Base-by-base conservation (phyloP, 768 basidiomycete genomes). In the Lanmaoa rubissima region DNA sequence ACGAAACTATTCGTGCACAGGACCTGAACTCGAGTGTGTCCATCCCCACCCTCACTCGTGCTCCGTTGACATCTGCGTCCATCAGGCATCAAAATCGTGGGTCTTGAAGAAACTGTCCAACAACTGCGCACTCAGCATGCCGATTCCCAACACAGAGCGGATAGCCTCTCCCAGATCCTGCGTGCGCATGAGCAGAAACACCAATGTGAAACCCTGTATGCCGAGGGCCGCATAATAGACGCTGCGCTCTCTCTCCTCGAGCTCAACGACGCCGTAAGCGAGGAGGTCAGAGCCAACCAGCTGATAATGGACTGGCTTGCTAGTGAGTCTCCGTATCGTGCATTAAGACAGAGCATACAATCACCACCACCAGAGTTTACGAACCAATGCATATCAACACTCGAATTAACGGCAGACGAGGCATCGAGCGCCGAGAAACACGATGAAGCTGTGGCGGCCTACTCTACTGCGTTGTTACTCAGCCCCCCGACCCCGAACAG, bases 191-290 rank as follows among this genome's bases (percentile, higher is more conserved):
- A 59, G 8, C 24, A 59, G 19, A 59, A 45, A 10, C 35, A 54
- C n/a, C 49, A 41, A 0, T 60, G 62, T 2, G 52, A 64, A 36
- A 3, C 19, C 1, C 21, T 60, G 21, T 64, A 32, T 46, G 11
- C 42, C 0, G 19, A 51, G 3, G 55, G 53, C 16, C 42, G 17
- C 12, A 39, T 57, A 14, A 2, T 14, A 3, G 52, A 54, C 19
- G 62, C 54, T 4, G 49, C 46, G 1, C 3, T 17, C 3, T 45
- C 11, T 36, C 21, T 62, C n/a, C 21, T 45, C 5, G 24, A 51
- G 10, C 44, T 55, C 3, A 1, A 5, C 2, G n/a, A 19, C 17
- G n/a, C 35, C 6, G 1, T 21, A 2, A 34, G 16, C 3, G 40
- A 59, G 14, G 21, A 36, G 8, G 26, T 42, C 4, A 34, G 34